These are phyloP conservation scores for Gentiana straminea DNA, from an alignment of 257 asterid species.

Conservation along the genomic window DNA sequence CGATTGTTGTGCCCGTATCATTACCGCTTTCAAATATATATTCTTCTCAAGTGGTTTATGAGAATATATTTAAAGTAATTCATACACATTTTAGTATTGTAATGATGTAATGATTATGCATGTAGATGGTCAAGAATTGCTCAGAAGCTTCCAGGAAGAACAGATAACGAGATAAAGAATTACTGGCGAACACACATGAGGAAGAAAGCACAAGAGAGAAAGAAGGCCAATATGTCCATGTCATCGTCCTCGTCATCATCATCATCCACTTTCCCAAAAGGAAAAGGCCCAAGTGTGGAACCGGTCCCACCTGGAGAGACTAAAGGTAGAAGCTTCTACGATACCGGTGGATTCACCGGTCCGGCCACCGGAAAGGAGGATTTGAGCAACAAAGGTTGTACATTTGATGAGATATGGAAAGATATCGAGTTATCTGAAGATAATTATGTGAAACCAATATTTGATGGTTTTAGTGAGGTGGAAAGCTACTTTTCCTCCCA, in stretches of 20 bases:
- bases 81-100: too few species aligned
- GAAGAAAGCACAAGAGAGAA: slow-evolving; percentile 70
- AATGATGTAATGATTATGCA: too few species aligned
- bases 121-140: slow-evolving; percentile 94
- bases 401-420: slow-evolving; percentile 88
- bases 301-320: slow-evolving; percentile 12
- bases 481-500: slow-evolving; percentile 16
- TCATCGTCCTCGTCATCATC: slow-evolving; percentile 19
- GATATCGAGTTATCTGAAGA: slow-evolving; percentile 55
- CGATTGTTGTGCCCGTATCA: too few species aligned
- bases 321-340: slow-evolving; percentile 43
- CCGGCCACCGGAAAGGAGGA: slow-evolving; percentile 10
- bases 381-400: slow-evolving; percentile 17
- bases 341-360: slow-evolving; percentile 41
- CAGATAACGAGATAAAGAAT: slow-evolving; percentile 89
- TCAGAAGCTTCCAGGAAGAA: slow-evolving; percentile 78
- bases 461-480: slow-evolving; percentile 3
- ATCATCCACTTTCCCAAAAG: slow-evolving; percentile 25
- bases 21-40: background rate
- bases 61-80: too few species aligned
- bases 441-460: slow-evolving; percentile 15
- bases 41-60: too few species aligned
- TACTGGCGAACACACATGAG: slow-evolving; percentile 94
- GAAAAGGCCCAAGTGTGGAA: slow-evolving; percentile 17
- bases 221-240: slow-evolving; percentile 15